These are phyloP conservation scores for Picea engelmannii DNA, from an alignment of 83 land plant species.

Conservation along the genomic window DNA sequence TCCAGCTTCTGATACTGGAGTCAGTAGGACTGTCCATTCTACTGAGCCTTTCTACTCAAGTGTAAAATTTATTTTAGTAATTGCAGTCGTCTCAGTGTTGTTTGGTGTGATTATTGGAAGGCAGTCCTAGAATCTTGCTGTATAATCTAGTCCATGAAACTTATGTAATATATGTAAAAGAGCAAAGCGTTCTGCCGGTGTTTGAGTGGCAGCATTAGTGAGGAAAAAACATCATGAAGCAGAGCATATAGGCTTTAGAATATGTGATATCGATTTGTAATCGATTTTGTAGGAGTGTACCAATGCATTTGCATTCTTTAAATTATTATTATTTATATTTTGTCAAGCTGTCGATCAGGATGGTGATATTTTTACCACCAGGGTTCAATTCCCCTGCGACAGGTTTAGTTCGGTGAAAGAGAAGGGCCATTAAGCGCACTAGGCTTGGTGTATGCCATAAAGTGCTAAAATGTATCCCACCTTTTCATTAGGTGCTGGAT, in stretches of 20 bases:
- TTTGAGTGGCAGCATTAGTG: slow-evolving; percentile 4
- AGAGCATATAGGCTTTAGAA: background rate
- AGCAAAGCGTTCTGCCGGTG: background rate
- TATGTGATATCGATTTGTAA: background rate
- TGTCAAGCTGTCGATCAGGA: too few relatives aligned
- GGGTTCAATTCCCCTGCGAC: too few relatives aligned
- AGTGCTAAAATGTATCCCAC: too few relatives aligned
- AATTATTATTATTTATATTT: background rate
- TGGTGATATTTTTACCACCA: too few relatives aligned
- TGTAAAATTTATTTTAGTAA: background rate
- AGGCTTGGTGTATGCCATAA: too few relatives aligned
- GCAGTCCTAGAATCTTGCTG: background rate
- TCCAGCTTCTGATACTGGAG: background rate
- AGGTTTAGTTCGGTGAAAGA: too few relatives aligned
- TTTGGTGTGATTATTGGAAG: slow-evolving; percentile 17
- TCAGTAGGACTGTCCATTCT: background rate
- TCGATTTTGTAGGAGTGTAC: background rate
- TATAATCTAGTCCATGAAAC: background rate
- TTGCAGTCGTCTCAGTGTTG: slow-evolving; percentile 7
- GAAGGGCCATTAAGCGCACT: too few relatives aligned
- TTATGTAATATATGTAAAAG: slow-evolving; percentile 12
- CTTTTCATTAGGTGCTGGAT: too few relatives aligned
- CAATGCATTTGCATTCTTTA: background rate
- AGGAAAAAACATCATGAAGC: background rate
- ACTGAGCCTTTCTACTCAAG: background rate